Base-by-base conservation (phyloP, 2,329 filamentous ascomycete genomes). In the Calonectria hawksworthii region DNA sequence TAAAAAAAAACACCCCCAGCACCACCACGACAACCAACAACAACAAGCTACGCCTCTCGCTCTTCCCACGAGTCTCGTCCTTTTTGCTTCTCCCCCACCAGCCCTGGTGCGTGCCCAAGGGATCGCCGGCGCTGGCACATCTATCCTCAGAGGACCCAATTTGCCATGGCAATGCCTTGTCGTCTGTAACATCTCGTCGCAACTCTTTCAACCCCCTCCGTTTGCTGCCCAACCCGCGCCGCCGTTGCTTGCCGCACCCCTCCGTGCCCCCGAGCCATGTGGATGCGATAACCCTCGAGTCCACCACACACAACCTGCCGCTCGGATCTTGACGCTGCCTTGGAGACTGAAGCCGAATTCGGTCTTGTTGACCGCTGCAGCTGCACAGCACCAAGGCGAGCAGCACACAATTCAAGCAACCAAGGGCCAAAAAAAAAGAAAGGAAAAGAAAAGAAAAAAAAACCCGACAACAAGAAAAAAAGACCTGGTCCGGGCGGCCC, bases 221-320 rank as follows among this genome's bases (percentile, higher is more conserved):
- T 54, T 56, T 68, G 70, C 70, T 73, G 47, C 59, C 59, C 69
- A 66, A 67, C 70, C 41, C 38, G 23, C 65, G n/a, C 54, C 10
- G 13, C 50, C 28, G 10, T 32, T 34, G 28, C 38, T 50, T 41
- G 59, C n/a, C 32, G 32, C 18, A 63, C 38, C 41, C 51, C 38
- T 34, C 64, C 52, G 34, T 41, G 64, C 56, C 68, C 64, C 52
- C 64, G 51, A 70, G 44, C 66, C 51, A 66, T 73, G 72, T 70
- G 72, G 72, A 69, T 73, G 72, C 67, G 64, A 61, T 51, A 65
- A 56, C 56, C 67, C 56, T 56, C 56, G 13, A 51, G 38, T 65
- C 54, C 70, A 56, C 52, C 52, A 56, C 52, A 56, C 69, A 68
- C 44, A 38, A 47, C 26, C 50, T n/a, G 41, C 28, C 47, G 52